phyloP scores from a whole-genome alignment of 257 asterid genomes.

The Plantago ovata region DNA sequence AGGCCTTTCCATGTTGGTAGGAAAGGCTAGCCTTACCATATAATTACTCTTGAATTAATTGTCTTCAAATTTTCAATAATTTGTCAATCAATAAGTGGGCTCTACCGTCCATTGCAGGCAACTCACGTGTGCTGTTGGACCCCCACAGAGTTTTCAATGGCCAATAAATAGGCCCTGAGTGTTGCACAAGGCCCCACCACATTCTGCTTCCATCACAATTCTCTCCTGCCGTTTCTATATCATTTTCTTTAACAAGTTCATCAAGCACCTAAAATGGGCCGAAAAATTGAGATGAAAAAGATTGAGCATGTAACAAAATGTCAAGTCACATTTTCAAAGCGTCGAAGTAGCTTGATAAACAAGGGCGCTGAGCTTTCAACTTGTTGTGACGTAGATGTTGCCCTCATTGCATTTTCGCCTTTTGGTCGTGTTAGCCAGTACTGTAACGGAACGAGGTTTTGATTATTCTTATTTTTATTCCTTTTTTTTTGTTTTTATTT shows the following conservation, averaged over 20 bases:
- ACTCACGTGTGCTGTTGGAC: background rate
- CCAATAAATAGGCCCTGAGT: constrained; percentile 21
- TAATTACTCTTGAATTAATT: too few species aligned
- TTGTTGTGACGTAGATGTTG: constrained; percentile 47
- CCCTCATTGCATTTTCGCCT: constrained; percentile 51
- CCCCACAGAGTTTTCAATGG: background rate
- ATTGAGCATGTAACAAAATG: constrained; percentile 42
- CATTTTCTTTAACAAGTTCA: background rate
- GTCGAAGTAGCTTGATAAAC: constrained; percentile 49
- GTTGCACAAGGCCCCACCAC: background rate
- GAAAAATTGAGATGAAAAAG: constrained; percentile 53
- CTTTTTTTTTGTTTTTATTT: too few species aligned
- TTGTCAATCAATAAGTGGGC: constrained; percentile 16
- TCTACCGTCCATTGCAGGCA: too few species aligned
- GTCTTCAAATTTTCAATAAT: constrained; percentile 25
- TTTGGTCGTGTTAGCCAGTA: constrained; percentile 52
- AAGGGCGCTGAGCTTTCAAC: constrained; percentile 41
- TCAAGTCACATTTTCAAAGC: constrained; percentile 66
- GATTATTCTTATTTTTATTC: background rate
- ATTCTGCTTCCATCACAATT: background rate
- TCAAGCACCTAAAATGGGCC: constrained; percentile 34
- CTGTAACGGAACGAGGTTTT: constrained; percentile 32
- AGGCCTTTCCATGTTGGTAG: too few species aligned
- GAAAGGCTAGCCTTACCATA: too few species aligned
- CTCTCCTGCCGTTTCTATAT: background rate